Conservation (phyloP, 805 yeast genomes). For the Zygosaccharomyces pseudorouxii region DNA sequence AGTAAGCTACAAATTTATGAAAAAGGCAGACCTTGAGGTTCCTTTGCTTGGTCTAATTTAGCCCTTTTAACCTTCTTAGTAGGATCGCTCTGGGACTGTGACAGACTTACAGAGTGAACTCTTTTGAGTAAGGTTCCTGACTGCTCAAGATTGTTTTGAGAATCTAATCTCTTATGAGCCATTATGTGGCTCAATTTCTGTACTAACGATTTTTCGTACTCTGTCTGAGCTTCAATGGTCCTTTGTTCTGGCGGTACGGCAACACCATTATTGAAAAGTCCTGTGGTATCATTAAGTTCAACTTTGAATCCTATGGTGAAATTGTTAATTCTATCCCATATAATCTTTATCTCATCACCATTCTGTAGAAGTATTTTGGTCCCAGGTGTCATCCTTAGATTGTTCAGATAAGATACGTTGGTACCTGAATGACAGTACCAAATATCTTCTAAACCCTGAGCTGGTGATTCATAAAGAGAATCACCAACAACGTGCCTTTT, state of each 20-base stretch:
- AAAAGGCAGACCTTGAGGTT: slow-evolving; percentile 20
- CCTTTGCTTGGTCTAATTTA: slow-evolving; percentile 27
- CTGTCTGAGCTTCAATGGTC: slow-evolving; percentile 21
- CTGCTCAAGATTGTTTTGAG: slow-evolving; percentile 1
- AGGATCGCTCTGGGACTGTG: slow-evolving; percentile 28
- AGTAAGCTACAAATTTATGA: neutral
- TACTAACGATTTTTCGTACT: slow-evolving; percentile 23
- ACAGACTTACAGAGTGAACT: slow-evolving; percentile 26
- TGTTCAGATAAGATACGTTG: slow-evolving; percentile 72
- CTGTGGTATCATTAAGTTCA: slow-evolving; percentile 54
- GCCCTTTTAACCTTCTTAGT: slow-evolving; percentile 32
- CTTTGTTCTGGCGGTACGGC: slow-evolving; percentile 16
- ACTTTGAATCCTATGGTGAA: slow-evolving; percentile 54
- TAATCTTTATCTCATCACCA: slow-evolving; percentile 62
- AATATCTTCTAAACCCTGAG: slow-evolving; percentile 65
- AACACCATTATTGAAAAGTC: slow-evolving; percentile 52
- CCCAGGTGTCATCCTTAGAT: slow-evolving; percentile 53
- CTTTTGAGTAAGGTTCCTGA: slow-evolving; percentile 20
- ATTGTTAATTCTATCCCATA: slow-evolving; percentile 52
- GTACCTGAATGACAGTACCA: slow-evolving; percentile 81
- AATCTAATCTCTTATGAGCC: slow-evolving; percentile 15
- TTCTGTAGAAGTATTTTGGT: slow-evolving; percentile 56
- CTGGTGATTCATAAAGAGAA: slow-evolving; percentile 63
- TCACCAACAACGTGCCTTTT: slow-evolving; percentile 58
- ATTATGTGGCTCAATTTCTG: slow-evolving; percentile 22